Conservation (phyloP, 139 green algal species). For the Micromonas pusilla region DNA sequence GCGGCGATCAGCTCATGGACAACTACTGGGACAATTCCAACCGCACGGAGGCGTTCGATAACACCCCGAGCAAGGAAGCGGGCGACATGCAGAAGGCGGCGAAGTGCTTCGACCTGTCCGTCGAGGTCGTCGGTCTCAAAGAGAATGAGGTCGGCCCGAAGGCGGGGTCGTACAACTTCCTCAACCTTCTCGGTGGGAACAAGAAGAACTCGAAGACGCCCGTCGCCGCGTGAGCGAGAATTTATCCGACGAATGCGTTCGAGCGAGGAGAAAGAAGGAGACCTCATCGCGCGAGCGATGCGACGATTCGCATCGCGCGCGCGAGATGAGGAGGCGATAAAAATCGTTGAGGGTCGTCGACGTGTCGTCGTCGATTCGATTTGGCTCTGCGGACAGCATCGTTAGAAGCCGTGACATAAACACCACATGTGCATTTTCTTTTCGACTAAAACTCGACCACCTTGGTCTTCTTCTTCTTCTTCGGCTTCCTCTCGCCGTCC, state of each 20-base stretch:
- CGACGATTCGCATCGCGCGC: too few species aligned
- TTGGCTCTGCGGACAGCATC: too few species aligned
- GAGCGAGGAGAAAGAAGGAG: too few species aligned
- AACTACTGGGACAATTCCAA: constrained; percentile 21
- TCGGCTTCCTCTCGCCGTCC: background rate
- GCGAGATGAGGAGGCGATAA: too few species aligned
- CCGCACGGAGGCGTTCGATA: constrained; percentile 27
- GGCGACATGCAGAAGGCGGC: constrained; percentile 31
- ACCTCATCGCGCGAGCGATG: too few species aligned
- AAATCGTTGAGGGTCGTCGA: too few species aligned
- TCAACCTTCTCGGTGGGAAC: background rate
- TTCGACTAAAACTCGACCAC: background rate
- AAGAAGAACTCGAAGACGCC: background rate
- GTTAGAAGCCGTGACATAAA: too few species aligned
- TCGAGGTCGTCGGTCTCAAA: constrained; percentile 16
- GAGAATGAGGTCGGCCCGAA: background rate
- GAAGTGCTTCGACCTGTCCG: constrained; percentile 29
- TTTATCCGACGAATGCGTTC: too few species aligned
- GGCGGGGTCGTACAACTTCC: background rate
- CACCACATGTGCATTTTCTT: too few species aligned
- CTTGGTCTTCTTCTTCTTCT: constrained; percentile 1
- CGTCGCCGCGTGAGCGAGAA: too few species aligned
- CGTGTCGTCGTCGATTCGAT: too few species aligned
- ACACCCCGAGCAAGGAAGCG: constrained; percentile 31
- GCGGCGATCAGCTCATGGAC: constrained; percentile 30